Evolutionary conservation across 441 rosid genomes (phyloP), one percentile per base, ranked within the genome.

Genomic region (Erodium chrysanthum): DNA sequence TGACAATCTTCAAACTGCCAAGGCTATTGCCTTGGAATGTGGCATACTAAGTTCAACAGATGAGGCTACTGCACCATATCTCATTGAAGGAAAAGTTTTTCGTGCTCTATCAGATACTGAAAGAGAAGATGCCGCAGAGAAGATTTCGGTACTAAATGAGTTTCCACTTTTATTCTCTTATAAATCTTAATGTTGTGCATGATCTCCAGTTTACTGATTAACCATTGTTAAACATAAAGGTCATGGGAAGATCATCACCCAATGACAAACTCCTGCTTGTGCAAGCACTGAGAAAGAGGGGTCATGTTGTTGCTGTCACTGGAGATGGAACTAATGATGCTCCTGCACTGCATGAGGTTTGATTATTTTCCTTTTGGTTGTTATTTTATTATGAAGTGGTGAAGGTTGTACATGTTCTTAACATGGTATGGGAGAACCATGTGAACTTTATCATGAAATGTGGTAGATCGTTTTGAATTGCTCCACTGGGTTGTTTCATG

Each of bases 291-390:
- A 84, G 71, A 74, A 87, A 73, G 80, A 81, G 65, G 71, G 96
- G 96, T 33, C 84, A 95, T 40, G 96, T 95, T 74, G 97, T 90
- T 65, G 99, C 92, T 72, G 99, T 95, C 37, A 95, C 97, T 66
- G 97, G 96, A 58, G 99, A 91, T 84, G 97, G 97, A 50, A 90
- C 99, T 70, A 94, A 91, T 84, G 99, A 94, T 78, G 97, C 97
- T 75, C 97, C 99, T 76, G 97, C 99, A 50, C 73, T 94, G 50
- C 96, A 94, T 52, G 97, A 94, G 99, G 99, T 89, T 68, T 46
- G 22, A 14, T 46, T 7, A 5, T 40, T 14, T 66, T 25, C 52
- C 52, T 46, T 58, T 50, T n/a, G 29, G 9, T 20, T 46, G 12
- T 11, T 9, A 0, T 46, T 46, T 46, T 37, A 3, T 46, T 46